Base-by-base conservation (phyloP, 257 asterid genomes). In the Fraxinus cuspidata region DNA sequence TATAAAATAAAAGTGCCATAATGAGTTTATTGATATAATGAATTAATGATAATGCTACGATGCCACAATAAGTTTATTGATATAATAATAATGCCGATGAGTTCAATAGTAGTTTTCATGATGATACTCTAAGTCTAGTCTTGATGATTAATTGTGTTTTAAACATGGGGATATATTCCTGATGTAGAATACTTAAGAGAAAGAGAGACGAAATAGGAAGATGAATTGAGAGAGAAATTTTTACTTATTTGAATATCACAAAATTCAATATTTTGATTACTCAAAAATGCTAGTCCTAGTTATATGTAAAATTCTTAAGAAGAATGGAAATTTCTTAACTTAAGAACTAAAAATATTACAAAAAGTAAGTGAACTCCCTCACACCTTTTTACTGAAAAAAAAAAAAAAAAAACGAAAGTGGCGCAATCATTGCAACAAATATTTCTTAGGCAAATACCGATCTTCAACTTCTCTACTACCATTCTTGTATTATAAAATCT, bases 21-120 rank as follows among this genome's bases (percentile, higher is more conserved):
- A 73, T 37, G 63, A 74, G 44, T 35, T 60, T 74, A 32, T 74
- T 19, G 78, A 60, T 11, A 18, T 47, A 42, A 31, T 71, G 56
- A 18, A 42, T 12, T 2, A 42, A 11, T 42, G 51, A 12, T 13
- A 42, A 42, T 42, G 51, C 18, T 42, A 42, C 11, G 1, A 58
- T 56, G 31, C 63, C 32, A 42, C 18, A 42, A 10, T 42, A 12
- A 42, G 49, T 42, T 42, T 42, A 42, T 42, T 11, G 49, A 42
- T 42, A 42, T 42, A 11, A 42, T 12, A 3, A 42, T 42, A 42
- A 42, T 42, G 16, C 49, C 1, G 49, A 42, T 42, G 49, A 42
- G 49, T 10, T 42, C 49, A 15, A 47, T 47, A 16, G 56, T 15
- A 13, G 21, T 47, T 47, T 47, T 47, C 56, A 47, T 47, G 18